phyloP scores from a whole-genome alignment of 305 asterid genomes.

The Solanum aculeatissimum region DNA sequence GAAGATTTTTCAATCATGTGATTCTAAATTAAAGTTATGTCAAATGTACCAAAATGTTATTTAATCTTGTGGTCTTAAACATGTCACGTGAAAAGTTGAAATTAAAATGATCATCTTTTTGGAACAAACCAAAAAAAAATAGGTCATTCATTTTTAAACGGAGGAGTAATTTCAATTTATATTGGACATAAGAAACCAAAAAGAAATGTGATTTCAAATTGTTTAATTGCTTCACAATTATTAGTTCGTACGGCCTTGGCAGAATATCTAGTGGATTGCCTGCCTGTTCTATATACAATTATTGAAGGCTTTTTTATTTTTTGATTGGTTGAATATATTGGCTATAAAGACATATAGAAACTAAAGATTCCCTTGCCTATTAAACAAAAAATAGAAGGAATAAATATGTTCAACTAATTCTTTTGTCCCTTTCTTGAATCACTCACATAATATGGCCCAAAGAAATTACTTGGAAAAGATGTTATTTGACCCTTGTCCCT shows the following conservation, averaged over 20 bases:
- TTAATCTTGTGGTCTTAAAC: no score
- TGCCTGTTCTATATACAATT: not conserved
- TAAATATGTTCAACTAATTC: not conserved
- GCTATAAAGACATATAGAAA: not conserved
- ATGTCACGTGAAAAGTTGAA: no score
- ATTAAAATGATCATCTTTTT: no score
- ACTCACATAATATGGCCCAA: not conserved
- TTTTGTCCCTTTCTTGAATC: not conserved
- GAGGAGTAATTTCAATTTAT: not conserved
- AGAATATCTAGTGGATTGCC: slow-evolving; percentile 1
- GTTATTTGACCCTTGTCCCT: not conserved
- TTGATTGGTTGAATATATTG: not conserved
- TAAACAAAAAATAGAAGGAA: not conserved
- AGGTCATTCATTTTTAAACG: no score
- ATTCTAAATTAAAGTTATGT: no score
- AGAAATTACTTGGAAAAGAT: not conserved
- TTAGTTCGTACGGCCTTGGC: not conserved
- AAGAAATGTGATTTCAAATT: not conserved
- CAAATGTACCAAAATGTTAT: no score
- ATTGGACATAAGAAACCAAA: not conserved
- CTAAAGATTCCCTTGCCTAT: not conserved
- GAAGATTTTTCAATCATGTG: no score
- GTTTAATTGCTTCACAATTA: not conserved
- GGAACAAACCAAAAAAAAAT: no score
- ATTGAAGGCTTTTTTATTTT: not conserved